These are phyloP conservation scores for Dendrobium nobile DNA, from an alignment of 106 monocot genomes.

Conservation along the genomic window DNA sequence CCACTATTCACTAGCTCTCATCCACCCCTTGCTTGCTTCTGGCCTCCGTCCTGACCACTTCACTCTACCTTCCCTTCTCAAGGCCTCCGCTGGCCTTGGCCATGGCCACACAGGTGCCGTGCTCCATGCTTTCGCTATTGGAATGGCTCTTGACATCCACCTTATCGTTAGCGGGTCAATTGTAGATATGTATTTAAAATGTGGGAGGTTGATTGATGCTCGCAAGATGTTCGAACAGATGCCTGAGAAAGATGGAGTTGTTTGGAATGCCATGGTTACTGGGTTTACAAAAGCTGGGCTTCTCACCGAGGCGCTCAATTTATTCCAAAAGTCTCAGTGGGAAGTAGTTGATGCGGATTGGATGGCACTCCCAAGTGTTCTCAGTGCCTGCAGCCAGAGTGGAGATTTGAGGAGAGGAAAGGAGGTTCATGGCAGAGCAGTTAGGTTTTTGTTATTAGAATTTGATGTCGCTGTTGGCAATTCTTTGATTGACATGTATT, in stretches of 20 bases:
- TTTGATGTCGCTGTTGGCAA: constrained; percentile 33
- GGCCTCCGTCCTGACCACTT: constrained; percentile 47
- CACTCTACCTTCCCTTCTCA: constrained; percentile 54
- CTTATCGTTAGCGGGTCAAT: constrained; percentile 34
- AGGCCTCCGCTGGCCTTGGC: constrained; percentile 21
- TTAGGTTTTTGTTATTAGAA: constrained; percentile 17
- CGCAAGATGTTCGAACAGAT: constrained; percentile 35
- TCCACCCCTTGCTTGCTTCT: constrained; percentile 8
- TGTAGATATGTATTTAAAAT: constrained; percentile 68
- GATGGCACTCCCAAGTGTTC: constrained; percentile 45
- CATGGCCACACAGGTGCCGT: constrained; percentile 10
- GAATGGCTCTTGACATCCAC: constrained; percentile 23
- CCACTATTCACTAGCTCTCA: constrained; percentile 16
- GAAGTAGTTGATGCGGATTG: constrained; percentile 22
- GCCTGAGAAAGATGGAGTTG: constrained; percentile 30
- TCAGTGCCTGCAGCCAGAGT: constrained; percentile 34
- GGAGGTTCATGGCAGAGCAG: constrained; percentile 50
- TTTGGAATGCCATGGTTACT: constrained; percentile 61
- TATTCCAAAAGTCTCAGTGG: constrained; percentile 21
- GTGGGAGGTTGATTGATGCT: constrained; percentile 31
- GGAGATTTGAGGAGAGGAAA: constrained; percentile 54
- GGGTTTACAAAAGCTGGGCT: constrained; percentile 34
- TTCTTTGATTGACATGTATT: constrained; percentile 68
- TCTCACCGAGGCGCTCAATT: constrained; percentile 8
- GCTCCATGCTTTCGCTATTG: constrained; percentile 37